Conservation (phyloP, 805 yeast genomes). For the Kluyveromyces starmeri region DNA sequence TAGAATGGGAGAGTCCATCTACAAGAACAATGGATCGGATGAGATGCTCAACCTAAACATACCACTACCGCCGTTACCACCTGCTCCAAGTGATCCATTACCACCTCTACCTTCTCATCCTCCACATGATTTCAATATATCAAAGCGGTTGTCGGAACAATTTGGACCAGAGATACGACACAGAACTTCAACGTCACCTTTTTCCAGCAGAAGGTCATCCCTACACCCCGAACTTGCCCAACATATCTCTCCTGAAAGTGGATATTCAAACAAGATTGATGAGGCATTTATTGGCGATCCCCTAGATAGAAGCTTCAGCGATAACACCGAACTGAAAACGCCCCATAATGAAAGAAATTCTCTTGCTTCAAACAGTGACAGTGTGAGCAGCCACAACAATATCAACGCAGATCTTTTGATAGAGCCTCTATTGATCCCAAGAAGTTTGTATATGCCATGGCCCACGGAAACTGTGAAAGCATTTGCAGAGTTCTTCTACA, state of each 20-base stretch:
- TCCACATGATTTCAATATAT: slow-evolving; percentile 1
- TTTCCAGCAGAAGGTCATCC: slow-evolving; percentile 23
- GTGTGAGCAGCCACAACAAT: slow-evolving; percentile 11
- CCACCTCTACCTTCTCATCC: slow-evolving; percentile 20
- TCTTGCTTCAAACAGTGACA: slow-evolving; percentile 10
- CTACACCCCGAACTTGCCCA: slow-evolving; percentile 7
- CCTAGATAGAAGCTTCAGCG: not conserved
- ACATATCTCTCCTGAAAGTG: slow-evolving; percentile 3
- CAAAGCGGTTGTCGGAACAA: slow-evolving; percentile 2
- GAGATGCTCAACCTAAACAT: slow-evolving; percentile 20
- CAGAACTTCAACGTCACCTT: slow-evolving; percentile 10
- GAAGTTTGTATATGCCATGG: slow-evolving; percentile 63
- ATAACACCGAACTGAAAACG: not conserved
- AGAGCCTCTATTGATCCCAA: slow-evolving; percentile 59
- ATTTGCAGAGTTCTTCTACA: slow-evolving; percentile 62
- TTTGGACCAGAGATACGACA: not conserved
- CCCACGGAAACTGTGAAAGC: slow-evolving; percentile 52
- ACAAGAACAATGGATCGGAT: slow-evolving; percentile 17
- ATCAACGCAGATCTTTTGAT: slow-evolving; percentile 17
- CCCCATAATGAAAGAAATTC: slow-evolving; percentile 9
- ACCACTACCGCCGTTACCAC: slow-evolving; percentile 45
- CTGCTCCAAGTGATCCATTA: slow-evolving; percentile 47
- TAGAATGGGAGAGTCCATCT: slow-evolving; percentile 24
- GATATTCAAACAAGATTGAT: slow-evolving; percentile 2
- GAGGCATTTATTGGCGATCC: slow-evolving; percentile 3